phyloP scores from a whole-genome alignment of 2,329 filamentous ascomycete genomes.

The Fusarium euwallaceae region DNA sequence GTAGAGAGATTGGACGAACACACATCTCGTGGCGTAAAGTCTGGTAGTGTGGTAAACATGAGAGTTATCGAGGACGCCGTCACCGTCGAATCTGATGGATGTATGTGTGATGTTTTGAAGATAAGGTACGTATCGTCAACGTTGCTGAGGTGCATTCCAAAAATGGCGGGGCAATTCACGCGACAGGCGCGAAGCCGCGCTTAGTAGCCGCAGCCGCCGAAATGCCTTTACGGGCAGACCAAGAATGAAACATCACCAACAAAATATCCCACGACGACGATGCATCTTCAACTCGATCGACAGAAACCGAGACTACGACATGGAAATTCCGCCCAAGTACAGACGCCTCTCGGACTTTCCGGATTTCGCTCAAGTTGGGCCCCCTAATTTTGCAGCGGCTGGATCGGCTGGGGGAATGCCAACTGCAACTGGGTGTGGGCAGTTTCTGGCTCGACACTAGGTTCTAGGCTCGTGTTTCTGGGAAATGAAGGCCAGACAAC shows the following conservation, averaged over 20 bases:
- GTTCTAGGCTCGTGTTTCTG: slow-evolving; percentile 35
- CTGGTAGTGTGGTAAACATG: slow-evolving; percentile 75
- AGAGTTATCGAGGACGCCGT: slow-evolving; percentile 37
- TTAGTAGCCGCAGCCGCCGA: slow-evolving; percentile 41
- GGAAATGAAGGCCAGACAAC: slow-evolving; percentile 33
- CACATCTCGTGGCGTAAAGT: slow-evolving; percentile 79
- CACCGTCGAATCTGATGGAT: slow-evolving; percentile 31
- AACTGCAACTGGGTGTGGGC: slow-evolving; percentile 21
- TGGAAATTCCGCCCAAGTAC: not conserved
- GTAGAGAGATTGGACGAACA: slow-evolving; percentile 44
- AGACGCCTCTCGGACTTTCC: not conserved
- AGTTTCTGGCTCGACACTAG: slow-evolving; percentile 19
- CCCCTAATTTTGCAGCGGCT: slow-evolving; percentile 30
- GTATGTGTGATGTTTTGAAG: slow-evolving; percentile 8
- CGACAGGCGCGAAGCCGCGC: slow-evolving; percentile 39
- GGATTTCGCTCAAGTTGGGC: slow-evolving; percentile 1
- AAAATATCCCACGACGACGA: not conserved
- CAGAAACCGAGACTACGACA: slow-evolving; percentile 6
- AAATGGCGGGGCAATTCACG: slow-evolving; percentile 37
- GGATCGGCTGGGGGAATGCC: slow-evolving; percentile 26
- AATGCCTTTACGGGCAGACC: not conserved
- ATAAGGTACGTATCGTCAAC: slow-evolving; percentile 7
- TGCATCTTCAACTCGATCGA: not conserved
- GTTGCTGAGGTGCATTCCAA: slow-evolving; percentile 32
- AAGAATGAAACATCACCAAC: slow-evolving; percentile 28